Evolutionary conservation across 805 yeast species (phyloP).

Genomic region (Kodamaea sagamina): DNA sequence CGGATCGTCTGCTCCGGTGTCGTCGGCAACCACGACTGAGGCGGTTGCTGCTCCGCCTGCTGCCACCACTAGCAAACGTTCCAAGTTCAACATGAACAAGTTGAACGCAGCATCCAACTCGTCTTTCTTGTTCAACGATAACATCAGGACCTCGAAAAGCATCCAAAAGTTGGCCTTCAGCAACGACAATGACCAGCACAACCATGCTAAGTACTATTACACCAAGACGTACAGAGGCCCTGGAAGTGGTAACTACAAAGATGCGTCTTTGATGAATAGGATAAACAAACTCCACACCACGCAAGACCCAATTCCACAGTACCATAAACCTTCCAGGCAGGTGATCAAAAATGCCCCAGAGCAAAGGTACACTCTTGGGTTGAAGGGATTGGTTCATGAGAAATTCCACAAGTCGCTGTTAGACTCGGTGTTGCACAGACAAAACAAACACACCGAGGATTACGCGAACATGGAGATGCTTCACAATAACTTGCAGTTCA

Average conservation of each 20-base stretch:
- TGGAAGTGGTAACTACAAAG: conserved; percentile 48
- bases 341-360: conserved; percentile 18
- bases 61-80: background rate
- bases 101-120: conserved; percentile 12
- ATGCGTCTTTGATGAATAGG: conserved; percentile 42
- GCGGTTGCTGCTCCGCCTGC: conserved; percentile 1
- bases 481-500: conserved; percentile 45
- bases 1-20: conserved; percentile 3
- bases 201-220: conserved; percentile 41
- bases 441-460: conserved; percentile 37
- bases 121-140: conserved; percentile 20
- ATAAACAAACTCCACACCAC: conserved; percentile 39
- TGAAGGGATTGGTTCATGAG: conserved; percentile 43
- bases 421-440: conserved; percentile 25
- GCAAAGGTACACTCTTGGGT: conserved; percentile 23
- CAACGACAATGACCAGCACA: conserved; percentile 38
- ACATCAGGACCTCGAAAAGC: conserved; percentile 31
- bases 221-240: conserved; percentile 45
- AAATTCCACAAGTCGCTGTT: conserved; percentile 32
- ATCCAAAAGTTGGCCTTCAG: conserved; percentile 37
- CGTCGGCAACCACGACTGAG: background rate
- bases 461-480: conserved; percentile 43
- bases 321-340: conserved; percentile 23
- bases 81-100: conserved; percentile 16
- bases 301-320: conserved; percentile 13